Evolutionary conservation across 2,329 filamentous ascomycete genomes (phyloP), one percentile per base, ranked within the genome.

Genomic region (Fusarium coffeatum): DNA sequence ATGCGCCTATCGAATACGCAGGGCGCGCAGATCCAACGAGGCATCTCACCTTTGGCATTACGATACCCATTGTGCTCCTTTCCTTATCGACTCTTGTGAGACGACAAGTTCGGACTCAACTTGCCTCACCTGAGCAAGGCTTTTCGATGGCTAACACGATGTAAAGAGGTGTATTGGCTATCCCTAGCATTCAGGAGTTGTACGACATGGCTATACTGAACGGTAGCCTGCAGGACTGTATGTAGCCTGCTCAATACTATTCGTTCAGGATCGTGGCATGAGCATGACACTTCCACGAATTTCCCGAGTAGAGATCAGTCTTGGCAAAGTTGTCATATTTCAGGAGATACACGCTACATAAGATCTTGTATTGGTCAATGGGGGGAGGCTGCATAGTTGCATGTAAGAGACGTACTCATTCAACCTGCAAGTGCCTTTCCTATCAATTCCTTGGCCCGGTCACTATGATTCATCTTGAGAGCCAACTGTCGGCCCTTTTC

Each of bases 401-500:
- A 28, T 48, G 41, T 27, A 15, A 25, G 34, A 30, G 57, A 46
- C 22, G 30, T 58, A 41, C 16, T 45, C 25, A 25, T 13, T 59
- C 61, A 73, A 45, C 64, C 58, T 12, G 71, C 80, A 67, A 93
- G 76, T 18, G 91, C 91, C 79, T 87, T 91, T 55, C 81, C 83
- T 64, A 93, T 86, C 78, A 94, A 79, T 66, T 78, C 82, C 79
- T 83, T 87, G 56, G 87, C 89, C 68, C 87, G 82, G 22, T 89
- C 89, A 56, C 88, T 89, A 80, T 93, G 84, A 18, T 87, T 80
- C 80, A 93, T 89, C 67, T 82, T 79, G 71, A 93, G 76, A n/a
- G 91, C 92, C 78, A 93, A 78, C 71, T 87, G 83, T 67, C 85
- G 83, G 1, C 91, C 91, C 61, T 79, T 79, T 37, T 86, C 84